Evolutionary conservation across 805 yeast species (phyloP).

Genomic region (Candida ficus): DNA sequence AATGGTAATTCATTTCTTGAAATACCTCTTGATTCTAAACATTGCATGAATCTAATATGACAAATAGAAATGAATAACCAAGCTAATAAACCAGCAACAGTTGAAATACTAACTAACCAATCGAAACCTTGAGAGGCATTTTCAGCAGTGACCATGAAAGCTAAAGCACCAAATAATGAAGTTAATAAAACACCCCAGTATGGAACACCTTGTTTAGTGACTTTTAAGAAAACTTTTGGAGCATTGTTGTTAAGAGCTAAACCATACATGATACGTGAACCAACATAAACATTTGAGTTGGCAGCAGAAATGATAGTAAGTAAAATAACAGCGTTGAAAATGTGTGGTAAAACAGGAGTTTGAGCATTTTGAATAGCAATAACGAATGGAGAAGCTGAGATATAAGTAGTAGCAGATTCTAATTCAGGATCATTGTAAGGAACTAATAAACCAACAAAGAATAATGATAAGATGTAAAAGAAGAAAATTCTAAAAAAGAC

Average conservation of each 20-base stretch:
- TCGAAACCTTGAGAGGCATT: conserved; percentile 56
- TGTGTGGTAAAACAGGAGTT: conserved; percentile 59
- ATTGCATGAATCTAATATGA: conserved; percentile 69
- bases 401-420: conserved; percentile 31
- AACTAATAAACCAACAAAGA: conserved; percentile 66
- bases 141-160: conserved; percentile 48
- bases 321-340: conserved; percentile 67
- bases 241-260: conserved; percentile 56
- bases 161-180: conserved; percentile 57
- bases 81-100: conserved; percentile 68
- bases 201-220: conserved; percentile 60
- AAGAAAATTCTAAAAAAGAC: conserved; percentile 61
- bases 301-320: conserved; percentile 69
- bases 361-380: conserved; percentile 67
- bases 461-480: conserved; percentile 60
- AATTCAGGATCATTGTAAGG: conserved; percentile 58
- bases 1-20: conserved; percentile 67
- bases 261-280: conserved; percentile 63
- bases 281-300: conserved; percentile 69
- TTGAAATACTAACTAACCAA: conserved; percentile 71
- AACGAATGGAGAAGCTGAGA: conserved; percentile 64
- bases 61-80: conserved; percentile 67
- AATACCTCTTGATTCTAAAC: conserved; percentile 57
- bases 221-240: conserved; percentile 45
- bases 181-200: conserved; percentile 51